A percentile compares a stretch with the other conserved stretches of the same genome.
These are phyloP conservation scores for Fusarium metavorans DNA, from an alignment of 2,329 filamentous ascomycete species.

Conservation along the genomic window DNA sequence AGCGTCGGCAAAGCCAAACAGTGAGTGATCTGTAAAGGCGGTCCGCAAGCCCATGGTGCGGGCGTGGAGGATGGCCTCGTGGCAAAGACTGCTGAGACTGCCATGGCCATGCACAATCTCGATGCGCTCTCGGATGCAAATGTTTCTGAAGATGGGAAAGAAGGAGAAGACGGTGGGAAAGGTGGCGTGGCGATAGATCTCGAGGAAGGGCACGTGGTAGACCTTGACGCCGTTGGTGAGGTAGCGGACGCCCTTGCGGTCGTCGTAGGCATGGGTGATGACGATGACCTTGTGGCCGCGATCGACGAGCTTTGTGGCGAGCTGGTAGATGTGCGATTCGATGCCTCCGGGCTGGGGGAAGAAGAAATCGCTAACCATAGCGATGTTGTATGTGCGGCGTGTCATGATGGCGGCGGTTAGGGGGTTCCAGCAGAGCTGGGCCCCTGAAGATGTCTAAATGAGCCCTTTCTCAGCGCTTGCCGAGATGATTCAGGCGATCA, in stretches of 20 bases:
- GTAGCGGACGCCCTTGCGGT: constrained; percentile 91
- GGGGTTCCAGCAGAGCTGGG: constrained; percentile 30
- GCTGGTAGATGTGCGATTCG: constrained; percentile 98
- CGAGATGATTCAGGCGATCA: not conserved
- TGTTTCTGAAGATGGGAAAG: constrained; percentile 97
- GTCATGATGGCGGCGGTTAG: constrained; percentile 55
- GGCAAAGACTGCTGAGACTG: constrained; percentile 91
- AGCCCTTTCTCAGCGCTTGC: constrained; percentile 16
- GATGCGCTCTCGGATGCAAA: constrained; percentile 92
- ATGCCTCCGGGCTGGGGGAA: constrained; percentile 97
- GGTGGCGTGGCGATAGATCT: constrained; percentile 93
- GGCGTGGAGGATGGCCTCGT: constrained; percentile 94
- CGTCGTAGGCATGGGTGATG: constrained; percentile 94
- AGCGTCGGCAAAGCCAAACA: constrained; percentile 97
- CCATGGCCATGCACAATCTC: constrained; percentile 99
- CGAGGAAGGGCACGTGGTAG: constrained; percentile 95
- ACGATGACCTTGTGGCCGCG: constrained; percentile 98
- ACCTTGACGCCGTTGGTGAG: constrained; percentile 98
- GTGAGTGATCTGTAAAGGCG: constrained; percentile 96
- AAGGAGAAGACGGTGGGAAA: constrained; percentile 99
- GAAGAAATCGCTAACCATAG: constrained; percentile 99
- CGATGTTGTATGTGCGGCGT: constrained; percentile 74
- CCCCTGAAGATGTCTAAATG: not conserved
- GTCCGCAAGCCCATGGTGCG: constrained; percentile 96
- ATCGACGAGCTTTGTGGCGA: constrained; percentile 95